These are phyloP conservation scores for Tetrahymena thermophila DNA, from an alignment of 73 alveolate species.

Conservation along the genomic window DNA sequence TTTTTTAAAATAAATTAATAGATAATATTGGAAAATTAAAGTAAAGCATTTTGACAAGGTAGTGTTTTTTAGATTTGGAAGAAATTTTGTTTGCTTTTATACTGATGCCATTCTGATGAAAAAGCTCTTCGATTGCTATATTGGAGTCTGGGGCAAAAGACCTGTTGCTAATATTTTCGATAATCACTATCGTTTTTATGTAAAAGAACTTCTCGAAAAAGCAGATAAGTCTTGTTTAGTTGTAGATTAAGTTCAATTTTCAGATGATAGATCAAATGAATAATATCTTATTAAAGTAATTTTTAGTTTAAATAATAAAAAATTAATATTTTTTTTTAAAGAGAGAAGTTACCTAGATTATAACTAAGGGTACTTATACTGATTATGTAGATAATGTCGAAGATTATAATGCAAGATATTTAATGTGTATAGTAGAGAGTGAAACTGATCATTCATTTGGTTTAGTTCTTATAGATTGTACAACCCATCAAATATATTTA, in stretches of 20 bases:
- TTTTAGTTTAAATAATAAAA: neutral
- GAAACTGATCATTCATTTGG: conserved; percentile 54
- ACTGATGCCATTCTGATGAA: conserved; percentile 71
- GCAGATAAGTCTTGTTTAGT: conserved; percentile 67
- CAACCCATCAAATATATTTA: conserved; percentile 53
- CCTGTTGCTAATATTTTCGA: conserved; percentile 59
- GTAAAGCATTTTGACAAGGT: conserved; percentile 55
- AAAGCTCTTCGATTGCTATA: conserved; percentile 44
- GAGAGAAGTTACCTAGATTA: conserved; percentile 65
- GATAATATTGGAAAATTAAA: conserved; percentile 75
- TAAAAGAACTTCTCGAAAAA: conserved; percentile 42
- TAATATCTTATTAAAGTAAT: conserved; percentile 17
- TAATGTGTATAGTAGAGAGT: conserved; percentile 39
- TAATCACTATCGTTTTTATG: conserved; percentile 40
- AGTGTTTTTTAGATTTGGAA: conserved; percentile 75
- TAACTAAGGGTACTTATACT: conserved; percentile 52
- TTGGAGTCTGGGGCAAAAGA: conserved; percentile 61
- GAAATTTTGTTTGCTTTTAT: conserved; percentile 66
- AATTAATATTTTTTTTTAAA: conserved; percentile 2
- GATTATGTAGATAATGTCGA: conserved; percentile 11
- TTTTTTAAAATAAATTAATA: conserved; percentile 22
- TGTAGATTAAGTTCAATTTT: conserved; percentile 64
- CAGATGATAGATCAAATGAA: conserved; percentile 39
- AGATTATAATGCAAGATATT: conserved; percentile 53
- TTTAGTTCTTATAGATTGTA: conserved; percentile 55